A percentile compares a stretch with the other conserved stretches of the same genome.
These are phyloP conservation scores for Coemansia sp. DNA, from an alignment of 192 early-diverging fungal species.

Conservation along the genomic window DNA sequence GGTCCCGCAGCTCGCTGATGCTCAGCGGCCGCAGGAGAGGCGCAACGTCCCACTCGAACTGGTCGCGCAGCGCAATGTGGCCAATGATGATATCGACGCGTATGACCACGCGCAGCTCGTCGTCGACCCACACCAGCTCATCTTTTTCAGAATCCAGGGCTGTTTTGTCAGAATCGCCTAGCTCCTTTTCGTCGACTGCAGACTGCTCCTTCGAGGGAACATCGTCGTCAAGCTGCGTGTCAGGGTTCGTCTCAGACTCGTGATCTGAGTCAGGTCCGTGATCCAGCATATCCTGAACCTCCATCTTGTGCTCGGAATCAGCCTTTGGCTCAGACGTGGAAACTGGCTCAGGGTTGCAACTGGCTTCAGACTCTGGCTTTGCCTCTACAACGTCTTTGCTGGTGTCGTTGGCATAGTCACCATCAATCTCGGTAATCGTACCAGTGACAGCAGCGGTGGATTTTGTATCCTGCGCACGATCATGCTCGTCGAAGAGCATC, in stretches of 20 bases:
- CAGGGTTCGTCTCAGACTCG: too few relatives aligned
- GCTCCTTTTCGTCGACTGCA: too few relatives aligned
- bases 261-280: too few relatives aligned
- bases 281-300: too few relatives aligned
- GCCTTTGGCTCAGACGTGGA: neutral
- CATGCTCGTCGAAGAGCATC: constrained; percentile 28
- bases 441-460: neutral
- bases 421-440: neutral
- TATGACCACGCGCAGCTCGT: constrained; percentile 77
- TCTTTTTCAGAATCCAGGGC: neutral
- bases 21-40: constrained; percentile 42
- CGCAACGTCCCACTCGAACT: constrained; percentile 90
- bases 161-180: neutral
- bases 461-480: neutral
- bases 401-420: neutral
- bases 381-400: neutral
- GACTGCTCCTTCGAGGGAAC: too few relatives aligned
- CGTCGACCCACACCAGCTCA: constrained; percentile 30
- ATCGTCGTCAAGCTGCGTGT: neutral
- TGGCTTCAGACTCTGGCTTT: neutral
- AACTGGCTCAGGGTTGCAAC: too few relatives aligned
- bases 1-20: constrained; percentile 19
- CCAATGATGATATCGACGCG: constrained; percentile 89
- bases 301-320: neutral
- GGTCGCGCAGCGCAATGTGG: constrained; percentile 79